Base-by-base conservation (phyloP, 2,329 filamentous ascomycete genomes). In the Fusarium bactridioides region DNA sequence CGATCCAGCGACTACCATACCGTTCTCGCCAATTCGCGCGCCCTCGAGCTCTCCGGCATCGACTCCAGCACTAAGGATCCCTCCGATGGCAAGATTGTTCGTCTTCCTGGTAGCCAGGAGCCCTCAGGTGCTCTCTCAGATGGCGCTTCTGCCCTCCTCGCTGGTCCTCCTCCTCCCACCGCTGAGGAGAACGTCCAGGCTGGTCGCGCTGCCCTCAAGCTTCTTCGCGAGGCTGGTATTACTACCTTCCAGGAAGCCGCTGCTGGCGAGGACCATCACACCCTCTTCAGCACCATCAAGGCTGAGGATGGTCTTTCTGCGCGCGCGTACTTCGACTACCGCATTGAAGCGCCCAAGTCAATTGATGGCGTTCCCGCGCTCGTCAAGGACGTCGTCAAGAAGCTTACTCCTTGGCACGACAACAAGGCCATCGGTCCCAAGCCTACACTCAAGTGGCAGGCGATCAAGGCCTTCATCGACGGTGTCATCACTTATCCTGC, bases 231-330 rank as follows among this genome's bases (percentile, higher is more conserved):
- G 53, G 74, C 74, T 7, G 76, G 76, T 2, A 73, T 78, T 13
- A 78, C 77, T 10, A 75, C 77, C 1, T 78, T 78, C 48, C 77
- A 78, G 27, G 77, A 78, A 4, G 77, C 77, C 19, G 74, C 72
- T 7, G 63, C 77, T 16, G 35, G 29, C 1, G 51, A 64, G 1
- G 64, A 43, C 0, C 72, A 74, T 2, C 68, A 70, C 13, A 63
- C 45, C 1, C 33, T 75, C 6, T 78, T 78, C 48, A 59, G 29
- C 4, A 61, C 72, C 5, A 68, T 77, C 67, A 78, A 73, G 64
- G 53, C 69, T 3, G 71, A 74, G 12, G 77, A 56, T 16, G 64
- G 62, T 2, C 69, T 78, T 0, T 72, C 66, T 18, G 69, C 77
- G 3, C 68, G 77, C n/a, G 76, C 66, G 23, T 78, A 72, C 48